Conservation (phyloP, 1,284 basidiomycete species). For the Erythrobasidium hasegawianum region DNA sequence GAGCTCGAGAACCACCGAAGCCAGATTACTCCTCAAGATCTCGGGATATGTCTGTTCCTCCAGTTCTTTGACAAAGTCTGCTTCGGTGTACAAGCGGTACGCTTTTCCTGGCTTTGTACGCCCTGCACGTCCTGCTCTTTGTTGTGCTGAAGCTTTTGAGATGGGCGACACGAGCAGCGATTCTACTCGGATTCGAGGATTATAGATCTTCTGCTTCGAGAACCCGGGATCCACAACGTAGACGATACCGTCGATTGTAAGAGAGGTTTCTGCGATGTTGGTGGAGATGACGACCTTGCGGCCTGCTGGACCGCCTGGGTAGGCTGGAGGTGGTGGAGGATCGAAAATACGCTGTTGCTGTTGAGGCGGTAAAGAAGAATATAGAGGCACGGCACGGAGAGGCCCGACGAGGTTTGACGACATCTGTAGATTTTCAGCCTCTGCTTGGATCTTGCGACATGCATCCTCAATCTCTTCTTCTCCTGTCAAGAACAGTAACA, state of each 20-base stretch:
- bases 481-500: slow-evolving; percentile 92
- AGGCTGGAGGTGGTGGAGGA: slow-evolving; percentile 64
- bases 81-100: slow-evolving; percentile 94
- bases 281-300: slow-evolving; percentile 94
- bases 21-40: slow-evolving; percentile 85
- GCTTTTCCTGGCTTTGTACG: slow-evolving; percentile 95
- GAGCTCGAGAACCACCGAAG: slow-evolving; percentile 89
- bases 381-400: slow-evolving; percentile 81
- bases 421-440: slow-evolving; percentile 77
- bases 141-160: slow-evolving; percentile 92
- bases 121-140: slow-evolving; percentile 92
- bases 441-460: slow-evolving; percentile 85
- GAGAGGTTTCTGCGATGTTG: slow-evolving; percentile 95
- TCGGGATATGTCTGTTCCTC: slow-evolving; percentile 97
- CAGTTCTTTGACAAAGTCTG: slow-evolving; percentile 84
- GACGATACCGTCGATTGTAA: slow-evolving; percentile 98
- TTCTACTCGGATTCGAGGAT: slow-evolving; percentile 93
- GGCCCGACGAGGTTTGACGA: slow-evolving; percentile 64
- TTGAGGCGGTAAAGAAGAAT: slow-evolving; percentile 85
- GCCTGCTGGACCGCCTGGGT: slow-evolving; percentile 69
- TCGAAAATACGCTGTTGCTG: slow-evolving; percentile 97
- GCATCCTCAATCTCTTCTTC: slow-evolving; percentile 99
- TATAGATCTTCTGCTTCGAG: slow-evolving; percentile 96
- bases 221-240: slow-evolving; percentile 98
- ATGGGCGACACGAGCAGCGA: slow-evolving; percentile 90